Conservation (phyloP, 2,329 filamentous ascomycete genomes). For the Fusarium nisikadoi region DNA sequence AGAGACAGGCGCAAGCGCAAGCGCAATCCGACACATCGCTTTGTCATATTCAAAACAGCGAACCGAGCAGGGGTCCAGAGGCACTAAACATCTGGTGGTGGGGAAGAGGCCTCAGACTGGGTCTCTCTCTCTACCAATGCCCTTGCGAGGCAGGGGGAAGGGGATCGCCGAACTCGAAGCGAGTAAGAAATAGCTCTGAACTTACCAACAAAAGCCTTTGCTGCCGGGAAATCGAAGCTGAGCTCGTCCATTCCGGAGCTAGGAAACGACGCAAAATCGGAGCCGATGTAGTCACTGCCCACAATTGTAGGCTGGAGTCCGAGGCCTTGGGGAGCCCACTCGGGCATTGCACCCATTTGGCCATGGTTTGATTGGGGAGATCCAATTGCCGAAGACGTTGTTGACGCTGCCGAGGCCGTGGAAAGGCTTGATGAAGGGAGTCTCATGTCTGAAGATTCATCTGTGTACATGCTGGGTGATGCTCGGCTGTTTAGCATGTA, state of each 20-base stretch:
- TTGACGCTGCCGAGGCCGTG: constrained; percentile 70
- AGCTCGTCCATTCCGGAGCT: constrained; percentile 62
- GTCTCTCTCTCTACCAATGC: constrained; percentile 33
- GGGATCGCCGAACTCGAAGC: constrained; percentile 33
- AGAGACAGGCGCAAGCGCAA: constrained; percentile 23
- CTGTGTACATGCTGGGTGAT: constrained; percentile 61
- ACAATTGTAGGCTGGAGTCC: constrained; percentile 73
- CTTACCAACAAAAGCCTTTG: constrained; percentile 69
- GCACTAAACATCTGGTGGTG: constrained; percentile 34
- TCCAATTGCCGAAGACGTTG: constrained; percentile 73
- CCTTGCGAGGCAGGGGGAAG: constrained; percentile 25
- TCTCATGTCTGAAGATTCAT: constrained; percentile 60
- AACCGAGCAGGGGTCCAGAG: constrained; percentile 27
- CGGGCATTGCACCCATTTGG: constrained; percentile 66
- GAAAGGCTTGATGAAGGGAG: constrained; percentile 68
- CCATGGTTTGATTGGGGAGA: constrained; percentile 73
- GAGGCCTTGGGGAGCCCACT: constrained; percentile 66
- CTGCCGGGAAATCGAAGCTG: constrained; percentile 59
- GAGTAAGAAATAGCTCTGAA: constrained; percentile 44
- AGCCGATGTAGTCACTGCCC: constrained; percentile 63
- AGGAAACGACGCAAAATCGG: constrained; percentile 66
- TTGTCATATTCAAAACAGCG: constrained; percentile 14
- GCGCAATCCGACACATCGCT: constrained; percentile 24
- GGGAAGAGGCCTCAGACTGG: constrained; percentile 36
- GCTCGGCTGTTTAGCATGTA: constrained; percentile 59